These are phyloP conservation scores for Boletus pseudo-olivaceus DNA, from an alignment of 768 basidiomycete species.

Conservation along the genomic window DNA sequence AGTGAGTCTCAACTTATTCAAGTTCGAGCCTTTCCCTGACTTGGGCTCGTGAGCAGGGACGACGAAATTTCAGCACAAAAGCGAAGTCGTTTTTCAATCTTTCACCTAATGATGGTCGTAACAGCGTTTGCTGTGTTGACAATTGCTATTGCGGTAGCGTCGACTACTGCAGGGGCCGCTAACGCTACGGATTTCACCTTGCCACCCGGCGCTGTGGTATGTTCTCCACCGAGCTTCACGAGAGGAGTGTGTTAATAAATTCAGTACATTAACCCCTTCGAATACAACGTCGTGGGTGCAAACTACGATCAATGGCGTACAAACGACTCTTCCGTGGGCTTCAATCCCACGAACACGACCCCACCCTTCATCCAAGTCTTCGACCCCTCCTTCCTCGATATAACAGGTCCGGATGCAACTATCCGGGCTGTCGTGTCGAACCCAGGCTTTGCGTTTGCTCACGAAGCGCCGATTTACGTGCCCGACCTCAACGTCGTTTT, in stretches of 20 bases:
- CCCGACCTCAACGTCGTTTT: conserved; percentile 63
- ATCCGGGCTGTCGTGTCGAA: conserved; percentile 62
- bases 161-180: neutral
- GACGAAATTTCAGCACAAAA: neutral
- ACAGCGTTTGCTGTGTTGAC: conserved; percentile 2
- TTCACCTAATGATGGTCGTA: neutral
- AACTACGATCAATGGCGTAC: conserved; percentile 38
- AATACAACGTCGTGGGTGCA: conserved; percentile 51
- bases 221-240: neutral
- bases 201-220: conserved; percentile 24
- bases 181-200: neutral
- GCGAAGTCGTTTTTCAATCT: neutral
- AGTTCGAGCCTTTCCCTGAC: neutral
- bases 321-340: conserved; percentile 40
- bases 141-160: conserved; percentile 1
- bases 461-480: conserved; percentile 73
- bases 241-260: neutral
- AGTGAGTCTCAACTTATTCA: neutral
- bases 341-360: conserved; percentile 60
- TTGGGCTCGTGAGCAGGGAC: neutral
- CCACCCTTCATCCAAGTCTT: conserved; percentile 60
- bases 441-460: conserved; percentile 66
- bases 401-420: conserved; percentile 57
- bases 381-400: conserved; percentile 49
- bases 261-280: conserved; percentile 49